phyloP scores from a whole-genome alignment of 257 asterid genomes.

The Echites panduratus region DNA sequence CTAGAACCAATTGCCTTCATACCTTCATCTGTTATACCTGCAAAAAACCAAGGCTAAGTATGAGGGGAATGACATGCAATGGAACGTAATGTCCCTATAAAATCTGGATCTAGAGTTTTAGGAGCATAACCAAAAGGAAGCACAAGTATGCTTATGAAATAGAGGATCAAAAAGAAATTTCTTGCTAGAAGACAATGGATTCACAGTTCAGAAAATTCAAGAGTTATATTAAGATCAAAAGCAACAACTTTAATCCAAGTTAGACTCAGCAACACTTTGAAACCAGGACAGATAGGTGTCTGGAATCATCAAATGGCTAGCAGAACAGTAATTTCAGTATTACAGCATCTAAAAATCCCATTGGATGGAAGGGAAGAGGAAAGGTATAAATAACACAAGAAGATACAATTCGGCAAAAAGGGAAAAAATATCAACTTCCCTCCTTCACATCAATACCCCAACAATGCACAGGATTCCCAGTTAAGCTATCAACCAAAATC shows the following conservation, averaged over 20 bases:
- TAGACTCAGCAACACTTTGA: background rate
- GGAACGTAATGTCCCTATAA: background rate
- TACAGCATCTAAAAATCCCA: background rate
- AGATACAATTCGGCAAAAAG: background rate
- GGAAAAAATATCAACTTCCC: background rate
- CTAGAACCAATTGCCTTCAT: constrained; percentile 56
- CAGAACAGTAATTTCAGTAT: background rate
- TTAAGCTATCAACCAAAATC: background rate
- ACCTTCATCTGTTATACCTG: constrained; percentile 87
- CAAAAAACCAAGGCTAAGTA: constrained; percentile 14
- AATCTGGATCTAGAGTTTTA: background rate
- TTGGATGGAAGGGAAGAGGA: background rate
- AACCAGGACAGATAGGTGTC: background rate
- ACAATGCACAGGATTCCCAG: background rate
- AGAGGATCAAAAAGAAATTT: background rate
- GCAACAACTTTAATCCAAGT: background rate
- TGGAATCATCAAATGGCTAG: background rate
- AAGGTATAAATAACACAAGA: background rate
- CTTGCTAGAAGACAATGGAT: background rate
- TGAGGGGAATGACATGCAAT: no score
- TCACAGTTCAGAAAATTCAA: background rate
- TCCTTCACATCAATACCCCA: background rate
- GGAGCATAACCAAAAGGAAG: background rate
- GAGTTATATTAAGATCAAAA: background rate
- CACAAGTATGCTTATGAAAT: background rate